phyloP scores from a whole-genome alignment of 2,329 filamentous ascomycete genomes.

The Botrytis deweyae region DNA sequence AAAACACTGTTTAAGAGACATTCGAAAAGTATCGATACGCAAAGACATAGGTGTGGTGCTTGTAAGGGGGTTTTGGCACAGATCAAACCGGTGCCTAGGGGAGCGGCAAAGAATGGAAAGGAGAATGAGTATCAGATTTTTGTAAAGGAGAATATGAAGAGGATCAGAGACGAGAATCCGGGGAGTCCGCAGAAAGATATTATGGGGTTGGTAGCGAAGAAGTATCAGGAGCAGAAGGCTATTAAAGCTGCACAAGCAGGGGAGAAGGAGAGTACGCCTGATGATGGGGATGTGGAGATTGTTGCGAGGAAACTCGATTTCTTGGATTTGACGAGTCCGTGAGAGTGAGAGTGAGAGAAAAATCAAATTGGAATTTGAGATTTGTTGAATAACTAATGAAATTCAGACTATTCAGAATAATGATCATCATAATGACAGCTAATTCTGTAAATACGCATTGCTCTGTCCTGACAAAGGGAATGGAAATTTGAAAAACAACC shows the following conservation, averaged over 20 bases:
- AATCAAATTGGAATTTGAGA: not conserved
- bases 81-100: conserved; percentile 72
- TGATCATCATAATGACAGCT: not conserved
- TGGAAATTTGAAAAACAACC: conserved; percentile 5
- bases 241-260: conserved; percentile 26
- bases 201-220: conserved; percentile 64
- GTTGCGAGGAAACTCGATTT: conserved; percentile 38
- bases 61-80: conserved; percentile 73
- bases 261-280: conserved; percentile 22
- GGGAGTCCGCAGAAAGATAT: conserved; percentile 63
- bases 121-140: conserved; percentile 55
- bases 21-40: conserved; percentile 77
- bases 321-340: conserved; percentile 37
- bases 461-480: not conserved
- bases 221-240: conserved; percentile 56
- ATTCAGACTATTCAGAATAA: not conserved
- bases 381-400: not conserved
- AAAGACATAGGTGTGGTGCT: conserved; percentile 69
- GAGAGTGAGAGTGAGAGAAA: conserved; percentile 1
- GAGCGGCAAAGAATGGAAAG: conserved; percentile 27
- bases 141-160: conserved; percentile 67
- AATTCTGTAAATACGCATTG: not conserved
- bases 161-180: conserved; percentile 54
- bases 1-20: conserved; percentile 75
- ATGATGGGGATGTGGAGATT: conserved; percentile 26